Conservation (phyloP, 352 stramenopile species). For the Phytophthora kernoviae region DNA sequence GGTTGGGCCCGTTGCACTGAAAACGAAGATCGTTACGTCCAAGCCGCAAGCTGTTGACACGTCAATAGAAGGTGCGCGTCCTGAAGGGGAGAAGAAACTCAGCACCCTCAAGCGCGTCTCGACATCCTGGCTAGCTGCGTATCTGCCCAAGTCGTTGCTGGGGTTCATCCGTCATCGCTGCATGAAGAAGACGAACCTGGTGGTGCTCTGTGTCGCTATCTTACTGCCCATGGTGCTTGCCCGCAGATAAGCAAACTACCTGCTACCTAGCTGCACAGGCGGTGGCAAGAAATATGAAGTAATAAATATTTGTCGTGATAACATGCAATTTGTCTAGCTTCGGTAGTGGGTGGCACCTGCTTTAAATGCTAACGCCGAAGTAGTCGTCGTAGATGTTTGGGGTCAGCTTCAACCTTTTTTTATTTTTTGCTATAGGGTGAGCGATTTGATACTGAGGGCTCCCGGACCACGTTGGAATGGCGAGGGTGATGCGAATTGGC, state of each 20-base stretch:
- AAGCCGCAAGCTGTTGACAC: slow-evolving; percentile 1
- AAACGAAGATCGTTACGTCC: slow-evolving; percentile 3
- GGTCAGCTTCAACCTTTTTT: no score
- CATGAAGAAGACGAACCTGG: slow-evolving; percentile 44
- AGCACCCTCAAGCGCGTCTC: slow-evolving; percentile 6
- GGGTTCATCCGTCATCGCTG: slow-evolving; percentile 37
- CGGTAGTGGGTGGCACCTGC: no score
- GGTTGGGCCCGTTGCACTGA: slow-evolving; percentile 6
- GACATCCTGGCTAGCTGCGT: slow-evolving; percentile 24
- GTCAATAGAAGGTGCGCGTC: slow-evolving; percentile 3
- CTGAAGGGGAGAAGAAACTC: slow-evolving; percentile 11
- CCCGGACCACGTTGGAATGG: no score
- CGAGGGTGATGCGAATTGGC: no score
- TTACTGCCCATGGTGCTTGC: slow-evolving; percentile 39
- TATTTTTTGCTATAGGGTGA: no score
- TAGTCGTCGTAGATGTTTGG: no score
- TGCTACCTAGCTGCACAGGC: neutral
- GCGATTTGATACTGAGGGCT: no score
- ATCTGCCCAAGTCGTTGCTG: slow-evolving; percentile 36
- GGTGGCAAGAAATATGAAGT: neutral
- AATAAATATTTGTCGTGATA: slow-evolving; percentile 17
- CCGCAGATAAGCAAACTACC: slow-evolving; percentile 26
- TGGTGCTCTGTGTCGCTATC: slow-evolving; percentile 43
- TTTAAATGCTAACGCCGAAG: no score
- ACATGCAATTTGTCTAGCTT: no score